Evolutionary conservation across 148 eudicot genomes (phyloP).

Genomic region (Diospyros kaki): DNA sequence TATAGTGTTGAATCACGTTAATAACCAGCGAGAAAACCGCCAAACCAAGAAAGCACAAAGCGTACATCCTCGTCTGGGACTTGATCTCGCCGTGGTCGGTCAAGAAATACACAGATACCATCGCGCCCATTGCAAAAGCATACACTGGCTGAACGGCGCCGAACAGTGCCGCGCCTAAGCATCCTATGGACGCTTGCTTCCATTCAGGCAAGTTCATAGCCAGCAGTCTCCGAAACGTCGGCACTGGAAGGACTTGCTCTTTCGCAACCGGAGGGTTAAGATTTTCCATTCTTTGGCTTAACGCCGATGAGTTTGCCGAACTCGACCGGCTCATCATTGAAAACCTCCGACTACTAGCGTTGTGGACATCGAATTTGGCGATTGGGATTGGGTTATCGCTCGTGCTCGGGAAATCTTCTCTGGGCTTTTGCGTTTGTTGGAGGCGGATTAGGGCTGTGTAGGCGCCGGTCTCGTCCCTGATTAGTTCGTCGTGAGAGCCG

Average conservation of each 20-base stretch:
- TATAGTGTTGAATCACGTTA: conserved; percentile 41
- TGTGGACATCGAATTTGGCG: conserved; percentile 25
- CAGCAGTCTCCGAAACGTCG: conserved; percentile 30
- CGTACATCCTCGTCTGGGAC: conserved; percentile 26
- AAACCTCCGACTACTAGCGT: conserved; percentile 40
- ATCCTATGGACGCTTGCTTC: conserved; percentile 44
- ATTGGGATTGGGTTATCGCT: conserved; percentile 1
- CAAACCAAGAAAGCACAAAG: conserved; percentile 27
- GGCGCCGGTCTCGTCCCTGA: conserved; percentile 13
- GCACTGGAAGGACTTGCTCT: conserved; percentile 13
- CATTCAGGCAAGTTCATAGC: conserved; percentile 51
- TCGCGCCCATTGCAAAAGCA: conserved; percentile 36
- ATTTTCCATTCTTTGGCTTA: neutral
- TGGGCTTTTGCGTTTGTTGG: conserved; percentile 8
- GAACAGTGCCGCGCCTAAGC: conserved; percentile 31
- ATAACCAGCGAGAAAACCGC: conserved; percentile 25
- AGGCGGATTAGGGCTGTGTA: conserved; percentile 24
- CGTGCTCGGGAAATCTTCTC: neutral
- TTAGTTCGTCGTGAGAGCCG: conserved; percentile 27
- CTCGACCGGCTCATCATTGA: conserved; percentile 49
- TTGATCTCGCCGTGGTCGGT: conserved; percentile 28
- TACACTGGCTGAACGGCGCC: conserved; percentile 48
- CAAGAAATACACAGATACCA: conserved; percentile 38
- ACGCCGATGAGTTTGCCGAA: conserved; percentile 39
- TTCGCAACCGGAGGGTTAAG: neutral